Base-by-base conservation (phyloP, 2,329 filamentous ascomycete species). In the Emericellopsis atlantica region DNA sequence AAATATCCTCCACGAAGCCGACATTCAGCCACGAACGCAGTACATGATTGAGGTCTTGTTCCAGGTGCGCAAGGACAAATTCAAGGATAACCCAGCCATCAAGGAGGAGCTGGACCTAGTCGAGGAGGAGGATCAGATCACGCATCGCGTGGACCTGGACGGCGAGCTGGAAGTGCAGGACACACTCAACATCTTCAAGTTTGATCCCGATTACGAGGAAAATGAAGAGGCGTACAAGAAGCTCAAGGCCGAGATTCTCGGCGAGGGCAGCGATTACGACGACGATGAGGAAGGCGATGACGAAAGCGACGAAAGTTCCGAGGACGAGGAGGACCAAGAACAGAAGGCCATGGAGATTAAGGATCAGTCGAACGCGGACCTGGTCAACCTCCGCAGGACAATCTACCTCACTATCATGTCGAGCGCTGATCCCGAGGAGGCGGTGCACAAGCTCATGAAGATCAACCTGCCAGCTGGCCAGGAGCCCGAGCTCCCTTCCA, bases 21-120 rank as follows among this genome's bases (percentile, higher is more conserved):
- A 92, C 55, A 95, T 98, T 58, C 90, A 96, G 57, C 95, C 95
- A 70, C 76, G 92, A 48, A 89, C 90, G n/a, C 92, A 98, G 64
- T 98, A 96, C 63, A 95, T 95, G 85, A 90, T 98, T 43, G 92
- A 98, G 60, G 92, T 96, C 6, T 66, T 98, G 35, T 98, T 98
- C 59, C 89, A 98, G 64, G 83, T 95, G 42, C 78, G 92, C 47
- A 95, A 95, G 62, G 90, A 96, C 63, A 84, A 84, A 53, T 98
- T 94, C 70, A 95, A 95, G 66, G 88, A 96, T 53, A 88, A 96
- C 53, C 87, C 82, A 15, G 81, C 88, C 1, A 69, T 96, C 51
- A 89, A 81, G 59, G 89, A 95, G 56, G 92, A 98, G 58, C 67
- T 98, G 43, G 92, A 98, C 61, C 62, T 98, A 36, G 86, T 98